These are phyloP conservation scores for Alternaria brassicae DNA, from an alignment of 2,329 filamentous ascomycete species.

Conservation along the genomic window DNA sequence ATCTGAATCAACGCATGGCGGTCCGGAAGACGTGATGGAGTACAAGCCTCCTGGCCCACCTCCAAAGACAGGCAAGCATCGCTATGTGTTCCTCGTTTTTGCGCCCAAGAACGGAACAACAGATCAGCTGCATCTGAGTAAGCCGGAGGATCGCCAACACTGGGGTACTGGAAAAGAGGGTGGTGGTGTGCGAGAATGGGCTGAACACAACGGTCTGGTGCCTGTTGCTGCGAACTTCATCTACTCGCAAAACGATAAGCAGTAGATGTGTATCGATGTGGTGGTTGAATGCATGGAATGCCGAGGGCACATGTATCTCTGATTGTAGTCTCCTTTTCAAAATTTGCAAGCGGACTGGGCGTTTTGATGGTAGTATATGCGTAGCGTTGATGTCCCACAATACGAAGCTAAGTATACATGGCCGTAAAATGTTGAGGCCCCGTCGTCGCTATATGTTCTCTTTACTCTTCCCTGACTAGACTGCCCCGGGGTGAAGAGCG, in stretches of 20 bases:
- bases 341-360: neutral
- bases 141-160: constrained; percentile 59
- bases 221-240: constrained; percentile 58
- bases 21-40: constrained; percentile 52
- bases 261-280: constrained; percentile 37
- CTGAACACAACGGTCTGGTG: constrained; percentile 55
- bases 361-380: neutral
- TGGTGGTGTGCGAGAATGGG: constrained; percentile 61
- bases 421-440: too few relatives aligned
- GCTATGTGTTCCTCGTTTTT: constrained; percentile 64
- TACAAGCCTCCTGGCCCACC: constrained; percentile 65
- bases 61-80: constrained; percentile 62
- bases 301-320: neutral
- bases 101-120: constrained; percentile 55
- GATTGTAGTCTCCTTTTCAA: neutral
- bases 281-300: neutral
- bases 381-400: neutral
- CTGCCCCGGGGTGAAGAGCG: too few relatives aligned
- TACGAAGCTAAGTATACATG: too few relatives aligned
- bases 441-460: too few relatives aligned
- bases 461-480: too few relatives aligned
- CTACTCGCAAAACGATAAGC: constrained; percentile 58
- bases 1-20: constrained; percentile 11
- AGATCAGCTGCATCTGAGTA: constrained; percentile 52
- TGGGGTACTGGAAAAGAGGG: constrained; percentile 62